Conservation (phyloP, 768 basidiomycete genomes). For the Kwoniella dejecticola region DNA sequence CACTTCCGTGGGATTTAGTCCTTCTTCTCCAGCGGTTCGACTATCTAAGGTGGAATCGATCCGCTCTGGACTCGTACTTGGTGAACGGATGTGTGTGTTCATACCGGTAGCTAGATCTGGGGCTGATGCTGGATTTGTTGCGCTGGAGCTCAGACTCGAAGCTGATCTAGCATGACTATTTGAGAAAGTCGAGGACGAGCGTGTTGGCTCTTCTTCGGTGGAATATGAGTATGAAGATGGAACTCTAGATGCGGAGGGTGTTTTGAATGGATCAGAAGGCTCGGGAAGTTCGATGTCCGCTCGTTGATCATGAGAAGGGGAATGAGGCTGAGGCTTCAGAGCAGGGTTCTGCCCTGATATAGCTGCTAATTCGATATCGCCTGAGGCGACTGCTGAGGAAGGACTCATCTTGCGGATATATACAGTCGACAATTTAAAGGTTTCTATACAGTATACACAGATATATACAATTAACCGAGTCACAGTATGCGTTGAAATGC, state of each 20-base stretch:
- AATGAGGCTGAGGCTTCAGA: neutral
- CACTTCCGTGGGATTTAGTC: constrained; percentile 6
- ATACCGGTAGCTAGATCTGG: too few species aligned
- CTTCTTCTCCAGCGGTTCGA: neutral
- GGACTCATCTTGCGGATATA: neutral
- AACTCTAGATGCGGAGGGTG: neutral
- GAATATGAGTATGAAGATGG: neutral
- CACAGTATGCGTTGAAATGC: too few species aligned
- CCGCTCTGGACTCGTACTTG: neutral
- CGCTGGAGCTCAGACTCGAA: too few species aligned
- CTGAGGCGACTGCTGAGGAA: neutral
- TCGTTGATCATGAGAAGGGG: neutral
- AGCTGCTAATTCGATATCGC: constrained; percentile 7
- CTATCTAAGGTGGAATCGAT: neutral
- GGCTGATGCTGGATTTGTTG: too few species aligned
- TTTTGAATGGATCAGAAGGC: neutral
- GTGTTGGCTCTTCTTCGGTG: too few species aligned
- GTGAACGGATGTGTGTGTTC: neutral
- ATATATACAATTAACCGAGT: too few species aligned
- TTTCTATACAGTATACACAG: too few species aligned
- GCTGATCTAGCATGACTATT: too few species aligned
- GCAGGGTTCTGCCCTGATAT: constrained; percentile 1
- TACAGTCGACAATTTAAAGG: too few species aligned
- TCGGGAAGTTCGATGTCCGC: too few species aligned
- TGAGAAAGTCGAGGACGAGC: too few species aligned